Percentiles rank a stretch among this genome's conserved stretches.
These are phyloP conservation scores for Phaffomyces thermotolerans DNA, from an alignment of 805 yeast genomes.

Conservation along the genomic window DNA sequence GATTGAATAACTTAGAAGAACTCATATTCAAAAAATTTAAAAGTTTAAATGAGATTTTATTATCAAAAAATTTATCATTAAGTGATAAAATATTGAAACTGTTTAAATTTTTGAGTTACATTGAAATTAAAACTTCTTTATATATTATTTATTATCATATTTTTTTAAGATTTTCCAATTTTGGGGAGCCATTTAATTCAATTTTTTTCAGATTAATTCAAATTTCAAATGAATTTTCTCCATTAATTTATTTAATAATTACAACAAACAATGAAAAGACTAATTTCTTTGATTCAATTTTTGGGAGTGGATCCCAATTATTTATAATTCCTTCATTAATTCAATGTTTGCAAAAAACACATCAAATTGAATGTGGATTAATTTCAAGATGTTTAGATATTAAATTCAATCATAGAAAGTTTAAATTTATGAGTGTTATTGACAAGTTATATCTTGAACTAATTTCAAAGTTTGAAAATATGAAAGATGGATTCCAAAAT, in stretches of 20 bases:
- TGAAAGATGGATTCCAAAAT: conserved; percentile 30
- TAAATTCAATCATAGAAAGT: conserved; percentile 17
- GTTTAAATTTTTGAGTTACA: conserved; percentile 22
- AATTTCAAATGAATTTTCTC: conserved; percentile 19
- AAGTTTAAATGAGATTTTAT: conserved; percentile 23
- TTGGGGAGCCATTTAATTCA: neutral
- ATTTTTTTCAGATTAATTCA: conserved; percentile 12
- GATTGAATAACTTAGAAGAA: conserved; percentile 32
- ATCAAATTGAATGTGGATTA: conserved; percentile 12
- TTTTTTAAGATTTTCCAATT: conserved; percentile 11
- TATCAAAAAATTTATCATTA: conserved; percentile 14
- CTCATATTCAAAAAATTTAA: conserved; percentile 27
- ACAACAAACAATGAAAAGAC: conserved; percentile 19
- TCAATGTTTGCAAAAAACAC: conserved; percentile 16
- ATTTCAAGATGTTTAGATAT: conserved; percentile 25
- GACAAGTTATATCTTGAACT: conserved; percentile 17
- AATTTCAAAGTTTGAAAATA: conserved; percentile 24
- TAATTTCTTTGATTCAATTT: conserved; percentile 20
- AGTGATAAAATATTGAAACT: conserved; percentile 19
- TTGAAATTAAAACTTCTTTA: conserved; percentile 22
- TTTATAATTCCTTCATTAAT: conserved; percentile 17
- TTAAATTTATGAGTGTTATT: conserved; percentile 5
- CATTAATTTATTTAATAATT: conserved; percentile 20
- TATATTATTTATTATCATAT: conserved; percentile 21
- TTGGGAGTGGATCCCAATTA: conserved; percentile 21